Evolutionary conservation across 139 green algal species (phyloP).

Genomic region (Nannochloris sp.): DNA sequence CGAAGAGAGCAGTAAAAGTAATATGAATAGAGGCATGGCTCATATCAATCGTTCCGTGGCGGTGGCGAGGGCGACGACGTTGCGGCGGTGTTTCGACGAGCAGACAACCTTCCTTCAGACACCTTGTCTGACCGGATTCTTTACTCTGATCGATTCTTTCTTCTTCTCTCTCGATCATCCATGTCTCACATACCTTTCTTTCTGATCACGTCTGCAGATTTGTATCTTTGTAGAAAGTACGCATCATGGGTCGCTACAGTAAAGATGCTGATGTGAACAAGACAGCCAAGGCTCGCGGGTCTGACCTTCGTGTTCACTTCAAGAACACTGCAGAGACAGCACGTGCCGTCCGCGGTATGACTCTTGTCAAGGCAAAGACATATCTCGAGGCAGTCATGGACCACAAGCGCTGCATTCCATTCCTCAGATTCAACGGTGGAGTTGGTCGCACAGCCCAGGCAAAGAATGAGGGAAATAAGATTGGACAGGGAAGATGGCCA

Average conservation of each 20-base stretch:
- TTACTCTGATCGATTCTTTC: no score
- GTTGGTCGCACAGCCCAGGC: conserved; percentile 53
- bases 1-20: no score
- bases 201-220: no score
- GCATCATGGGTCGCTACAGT: conserved; percentile 9
- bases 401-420: conserved; percentile 89
- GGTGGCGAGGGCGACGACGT: no score
- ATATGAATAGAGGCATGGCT: no score
- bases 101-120: no score
- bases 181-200: no score
- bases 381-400: conserved; percentile 93
- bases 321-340: conserved; percentile 96
- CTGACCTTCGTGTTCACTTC: conserved; percentile 90
- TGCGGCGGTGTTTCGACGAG: no score
- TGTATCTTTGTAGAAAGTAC: no score
- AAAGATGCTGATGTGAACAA: conserved; percentile 10
- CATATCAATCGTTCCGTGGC: no score
- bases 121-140: no score
- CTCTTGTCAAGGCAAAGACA: conserved; percentile 84
- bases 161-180: no score
- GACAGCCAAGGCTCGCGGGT: conserved; percentile 53
- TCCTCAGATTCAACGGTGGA: conserved; percentile 87
- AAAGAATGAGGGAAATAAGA: conserved; percentile 66
- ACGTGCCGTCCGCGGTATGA: conserved; percentile 73
- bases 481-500: conserved; percentile 91